Percentiles rank a stretch among this genome's conserved stretches.
Evolutionary conservation across 2,329 filamentous ascomycete genomes (phyloP).

Genomic region (Hypoxylon sp.): DNA sequence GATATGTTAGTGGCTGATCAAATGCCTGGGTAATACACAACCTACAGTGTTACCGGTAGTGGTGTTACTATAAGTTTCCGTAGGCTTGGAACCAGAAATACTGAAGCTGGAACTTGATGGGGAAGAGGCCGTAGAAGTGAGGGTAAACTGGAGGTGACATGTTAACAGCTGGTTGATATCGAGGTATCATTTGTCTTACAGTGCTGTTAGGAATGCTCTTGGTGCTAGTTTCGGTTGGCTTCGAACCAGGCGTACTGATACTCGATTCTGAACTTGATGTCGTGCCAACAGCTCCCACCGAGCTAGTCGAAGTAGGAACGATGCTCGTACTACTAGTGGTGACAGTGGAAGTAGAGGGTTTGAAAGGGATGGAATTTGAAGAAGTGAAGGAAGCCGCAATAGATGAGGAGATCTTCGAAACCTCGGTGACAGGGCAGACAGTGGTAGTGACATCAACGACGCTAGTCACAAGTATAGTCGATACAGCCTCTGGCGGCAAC

Average conservation of each 20-base stretch:
- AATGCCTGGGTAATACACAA: neutral
- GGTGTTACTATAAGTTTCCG: conserved; percentile 34
- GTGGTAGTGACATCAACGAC: conserved; percentile 51
- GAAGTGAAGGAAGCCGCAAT: conserved; percentile 45
- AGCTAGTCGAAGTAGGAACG: conserved; percentile 22
- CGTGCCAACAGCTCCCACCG: conserved; percentile 1
- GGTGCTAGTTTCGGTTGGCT: conserved; percentile 35
- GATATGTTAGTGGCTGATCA: neutral
- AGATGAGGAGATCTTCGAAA: conserved; percentile 46
- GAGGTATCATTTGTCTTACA: conserved; percentile 17
- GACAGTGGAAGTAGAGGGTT: conserved; percentile 18
- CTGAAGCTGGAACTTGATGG: conserved; percentile 6
- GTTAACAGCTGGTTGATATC: conserved; percentile 13
- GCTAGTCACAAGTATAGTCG: conserved; percentile 48
- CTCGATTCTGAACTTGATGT: conserved; percentile 4
- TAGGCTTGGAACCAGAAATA: conserved; percentile 21
- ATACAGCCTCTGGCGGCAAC: conserved; percentile 43
- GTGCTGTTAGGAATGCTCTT: conserved; percentile 31
- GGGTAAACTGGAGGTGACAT: conserved; percentile 19
- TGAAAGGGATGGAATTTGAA: conserved; percentile 10
- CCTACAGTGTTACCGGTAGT: conserved; percentile 35
- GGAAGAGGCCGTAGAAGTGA: conserved; percentile 8
- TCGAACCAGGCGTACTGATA: conserved; percentile 5
- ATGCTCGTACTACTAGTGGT: conserved; percentile 12
- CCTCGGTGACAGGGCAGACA: conserved; percentile 50